phyloP scores from a whole-genome alignment of 345 rosid species.

The Eucalyptus grandis region DNA sequence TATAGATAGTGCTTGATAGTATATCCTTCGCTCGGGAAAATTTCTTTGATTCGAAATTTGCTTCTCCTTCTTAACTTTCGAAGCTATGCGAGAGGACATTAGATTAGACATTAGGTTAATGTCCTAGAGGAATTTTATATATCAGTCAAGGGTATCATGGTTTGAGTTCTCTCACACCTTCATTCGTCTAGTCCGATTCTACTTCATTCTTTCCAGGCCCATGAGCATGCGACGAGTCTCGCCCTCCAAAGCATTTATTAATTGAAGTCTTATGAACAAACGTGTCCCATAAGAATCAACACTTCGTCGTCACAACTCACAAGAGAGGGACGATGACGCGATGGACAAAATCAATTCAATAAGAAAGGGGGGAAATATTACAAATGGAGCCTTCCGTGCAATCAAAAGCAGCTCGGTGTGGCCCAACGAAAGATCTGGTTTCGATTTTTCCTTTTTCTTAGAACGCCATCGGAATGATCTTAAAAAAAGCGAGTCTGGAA shows the following conservation, averaged over 20 bases:
- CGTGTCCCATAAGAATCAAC: not conserved
- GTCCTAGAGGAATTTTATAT: not conserved
- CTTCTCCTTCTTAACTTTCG: not conserved
- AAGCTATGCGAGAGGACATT: not conserved
- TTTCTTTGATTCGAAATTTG: not conserved
- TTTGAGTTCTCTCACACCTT: not conserved
- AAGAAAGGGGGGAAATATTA: not conserved
- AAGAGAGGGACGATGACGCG: not conserved
- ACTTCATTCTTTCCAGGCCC: not conserved
- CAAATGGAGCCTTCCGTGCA: not conserved
- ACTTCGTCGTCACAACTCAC: too few relatives aligned
- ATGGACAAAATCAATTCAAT: not conserved
- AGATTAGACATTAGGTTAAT: not conserved
- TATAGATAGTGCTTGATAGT: not conserved
- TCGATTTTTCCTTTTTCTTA: not conserved
- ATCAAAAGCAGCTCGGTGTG: not conserved
- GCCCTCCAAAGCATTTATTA: not conserved
- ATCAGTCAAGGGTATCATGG: not conserved
- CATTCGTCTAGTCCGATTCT: not conserved
- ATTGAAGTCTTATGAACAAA: not conserved
- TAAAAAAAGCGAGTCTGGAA: not conserved
- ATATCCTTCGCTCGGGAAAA: not conserved
- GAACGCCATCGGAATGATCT: not conserved
- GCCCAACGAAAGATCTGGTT: not conserved
- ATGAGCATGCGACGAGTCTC: not conserved